Evolutionary conservation across 345 rosid species (phyloP).

Genomic region (Ricinus communis): DNA sequence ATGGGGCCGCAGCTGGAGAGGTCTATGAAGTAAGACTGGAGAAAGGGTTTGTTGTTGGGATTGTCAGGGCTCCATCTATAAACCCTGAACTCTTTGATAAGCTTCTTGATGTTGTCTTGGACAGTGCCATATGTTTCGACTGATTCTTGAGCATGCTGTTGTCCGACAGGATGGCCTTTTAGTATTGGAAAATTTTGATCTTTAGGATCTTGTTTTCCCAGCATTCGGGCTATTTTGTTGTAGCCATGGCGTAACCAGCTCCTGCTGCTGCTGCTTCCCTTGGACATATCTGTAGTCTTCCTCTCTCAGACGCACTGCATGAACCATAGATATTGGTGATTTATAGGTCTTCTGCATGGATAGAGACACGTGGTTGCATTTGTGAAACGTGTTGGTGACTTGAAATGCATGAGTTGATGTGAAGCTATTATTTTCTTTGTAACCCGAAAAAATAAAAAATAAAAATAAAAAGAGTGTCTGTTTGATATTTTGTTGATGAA

Average conservation of each 20-base stretch:
- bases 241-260: conserved; percentile 31
- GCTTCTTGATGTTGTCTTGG: conserved; percentile 18
- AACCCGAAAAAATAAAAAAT: too few relatives aligned
- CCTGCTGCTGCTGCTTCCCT: conserved; percentile 12
- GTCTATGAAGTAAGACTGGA: conserved; percentile 55
- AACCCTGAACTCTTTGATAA: conserved; percentile 59
- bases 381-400: conserved; percentile 2
- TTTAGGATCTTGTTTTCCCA: conserved; percentile 22
- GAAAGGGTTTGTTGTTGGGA: conserved; percentile 53
- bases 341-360: not conserved
- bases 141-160: conserved; percentile 46
- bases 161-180: conserved; percentile 47
- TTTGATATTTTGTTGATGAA: too few relatives aligned
- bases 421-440: too few relatives aligned
- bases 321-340: not conserved
- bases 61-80: conserved; percentile 61
- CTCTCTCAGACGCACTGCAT: too few relatives aligned
- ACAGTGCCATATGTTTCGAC: conserved; percentile 30
- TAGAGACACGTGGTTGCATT: conserved; percentile 3
- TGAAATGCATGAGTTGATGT: too few relatives aligned
- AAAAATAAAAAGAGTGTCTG: too few relatives aligned
- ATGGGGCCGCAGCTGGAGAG: conserved; percentile 62
- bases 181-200: conserved; percentile 40
- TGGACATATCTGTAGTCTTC: conserved; percentile 22
- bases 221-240: conserved; percentile 14